Evolutionary conservation across 2,329 filamentous ascomycete genomes (phyloP), one percentile per base, ranked within the genome.

Genomic region (Fusarium transvaalense): DNA sequence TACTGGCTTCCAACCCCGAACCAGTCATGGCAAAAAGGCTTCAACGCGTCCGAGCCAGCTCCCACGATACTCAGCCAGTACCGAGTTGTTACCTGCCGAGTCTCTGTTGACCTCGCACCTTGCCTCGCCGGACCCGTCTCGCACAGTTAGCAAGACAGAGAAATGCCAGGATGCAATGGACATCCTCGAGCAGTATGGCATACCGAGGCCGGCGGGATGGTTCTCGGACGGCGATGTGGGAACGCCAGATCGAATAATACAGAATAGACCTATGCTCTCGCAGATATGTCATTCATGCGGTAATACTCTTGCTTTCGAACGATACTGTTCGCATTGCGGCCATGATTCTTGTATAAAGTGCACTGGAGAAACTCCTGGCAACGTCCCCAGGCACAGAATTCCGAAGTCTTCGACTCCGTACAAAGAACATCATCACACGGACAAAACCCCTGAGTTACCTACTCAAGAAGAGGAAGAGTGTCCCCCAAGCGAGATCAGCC

Each of bases 251-350:
- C 42, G 60, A 61, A 37, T 46, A 42, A 53, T 53, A 9, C 59
- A 61, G 25, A 32, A 25, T 8, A 47, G 39, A 27, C 23, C 61
- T 43, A 77, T 76, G 59, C 70, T 73, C 42, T 71, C 74, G 39
- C 81, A 79, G 53, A 74, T 82, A 27, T 88, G 86, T 62, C 86
- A 87, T 68, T 75, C 84, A 12, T 88, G 85, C 67, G 81, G 81
- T 14, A 78, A 80, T 43, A 77, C 76, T 39, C 78, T 82, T 37
- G 76, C 71, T 43, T 75, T 77, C 14, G 76, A 77, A 31, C 76
- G 76, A 10, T 78, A 78, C 45, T 88, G 85, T 66, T 72, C 77
- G 31, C 79, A 79, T 41, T 88, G 86, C 66, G 84, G 83, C 1
- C 86, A 88, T 71, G 79, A 78, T 12, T 80, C 85, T 17, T 88